Evolutionary conservation across 495 filamentous ascomycete genomes (phyloP).

Genomic region (Aspergillus olivimuriae): DNA sequence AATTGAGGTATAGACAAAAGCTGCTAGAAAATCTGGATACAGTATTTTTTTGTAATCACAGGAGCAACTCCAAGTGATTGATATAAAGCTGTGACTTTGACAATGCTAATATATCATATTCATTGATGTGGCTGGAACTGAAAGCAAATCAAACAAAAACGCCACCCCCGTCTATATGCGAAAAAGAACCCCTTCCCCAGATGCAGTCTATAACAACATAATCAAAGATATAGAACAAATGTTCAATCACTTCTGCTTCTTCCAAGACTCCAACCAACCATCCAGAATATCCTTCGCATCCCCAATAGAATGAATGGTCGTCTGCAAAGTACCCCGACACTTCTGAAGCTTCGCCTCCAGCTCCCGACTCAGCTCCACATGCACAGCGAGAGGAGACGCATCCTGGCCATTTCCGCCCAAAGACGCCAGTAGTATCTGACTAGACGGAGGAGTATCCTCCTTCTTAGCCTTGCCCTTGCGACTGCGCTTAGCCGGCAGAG

Average conservation of each 20-base stretch:
- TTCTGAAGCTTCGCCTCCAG: conserved; percentile 12
- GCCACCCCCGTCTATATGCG: too few species aligned
- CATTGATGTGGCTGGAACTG: too few species aligned
- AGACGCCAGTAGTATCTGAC: not conserved
- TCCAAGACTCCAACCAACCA: conserved; percentile 6
- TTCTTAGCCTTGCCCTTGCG: not conserved
- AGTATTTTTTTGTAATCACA: not conserved
- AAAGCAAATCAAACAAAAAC: too few species aligned
- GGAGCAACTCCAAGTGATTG: too few species aligned
- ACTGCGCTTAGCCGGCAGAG: not conserved
- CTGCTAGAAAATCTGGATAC: not conserved
- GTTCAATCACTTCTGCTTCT: too few species aligned
- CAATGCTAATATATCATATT: too few species aligned
- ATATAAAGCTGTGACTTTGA: too few species aligned
- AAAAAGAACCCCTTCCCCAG: too few species aligned
- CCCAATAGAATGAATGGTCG: conserved; percentile 5
- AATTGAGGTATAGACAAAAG: not conserved
- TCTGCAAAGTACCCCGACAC: conserved; percentile 8
- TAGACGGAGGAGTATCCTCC: not conserved
- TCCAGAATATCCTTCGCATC: conserved; percentile 9
- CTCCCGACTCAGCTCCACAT: conserved; percentile 10
- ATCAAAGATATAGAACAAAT: too few species aligned
- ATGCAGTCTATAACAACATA: too few species aligned
- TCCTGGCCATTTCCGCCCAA: conserved; percentile 7
- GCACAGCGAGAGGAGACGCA: conserved; percentile 4